These are phyloP conservation scores for Phallus indusiatus DNA, from an alignment of 768 basidiomycete species.

Conservation along the genomic window DNA sequence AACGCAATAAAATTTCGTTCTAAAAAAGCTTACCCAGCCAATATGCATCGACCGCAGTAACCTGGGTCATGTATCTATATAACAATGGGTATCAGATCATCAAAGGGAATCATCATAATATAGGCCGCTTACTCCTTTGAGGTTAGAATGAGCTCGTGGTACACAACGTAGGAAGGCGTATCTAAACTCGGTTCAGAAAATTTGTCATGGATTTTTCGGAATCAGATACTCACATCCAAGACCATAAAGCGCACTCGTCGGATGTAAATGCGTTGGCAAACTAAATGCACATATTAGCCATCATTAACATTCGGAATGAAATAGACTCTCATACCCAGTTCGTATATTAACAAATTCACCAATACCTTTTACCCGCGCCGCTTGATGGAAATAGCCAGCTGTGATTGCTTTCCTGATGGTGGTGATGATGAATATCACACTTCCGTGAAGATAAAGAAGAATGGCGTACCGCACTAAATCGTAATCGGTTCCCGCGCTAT, in stretches of 20 bases:
- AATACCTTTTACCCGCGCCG: slow-evolving; percentile 95
- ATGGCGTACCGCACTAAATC: slow-evolving; percentile 64
- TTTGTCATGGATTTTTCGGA: not conserved
- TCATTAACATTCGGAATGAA: not conserved
- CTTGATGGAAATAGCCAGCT: slow-evolving; percentile 98
- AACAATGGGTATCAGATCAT: slow-evolving; percentile 17
- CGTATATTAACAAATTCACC: slow-evolving; percentile 98
- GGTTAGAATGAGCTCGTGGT: slow-evolving; percentile 92
- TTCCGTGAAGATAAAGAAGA: slow-evolving; percentile 1
- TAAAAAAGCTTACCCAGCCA: slow-evolving; percentile 69
- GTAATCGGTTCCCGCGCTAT: slow-evolving; percentile 91
- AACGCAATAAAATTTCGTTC: not conserved
- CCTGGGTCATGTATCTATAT: slow-evolving; percentile 88
- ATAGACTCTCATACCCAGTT: slow-evolving; percentile 40
- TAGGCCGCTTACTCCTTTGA: slow-evolving; percentile 52
- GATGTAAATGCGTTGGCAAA: slow-evolving; percentile 90
- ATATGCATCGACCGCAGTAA: slow-evolving; percentile 95
- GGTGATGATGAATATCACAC: not conserved
- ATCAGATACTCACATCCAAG: slow-evolving; percentile 66
- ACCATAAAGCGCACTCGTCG: slow-evolving; percentile 93
- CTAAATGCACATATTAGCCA: slow-evolving; percentile 18
- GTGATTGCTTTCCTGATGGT: slow-evolving; percentile 81
- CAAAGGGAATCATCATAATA: not conserved
- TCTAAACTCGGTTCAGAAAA: slow-evolving; percentile 34
- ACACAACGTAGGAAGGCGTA: slow-evolving; percentile 93